A percentile compares a stretch with the other conserved stretches of the same genome.
These are phyloP conservation scores for Nakazawaea wyomingensis DNA, from an alignment of 805 yeast species.

Conservation along the genomic window DNA sequence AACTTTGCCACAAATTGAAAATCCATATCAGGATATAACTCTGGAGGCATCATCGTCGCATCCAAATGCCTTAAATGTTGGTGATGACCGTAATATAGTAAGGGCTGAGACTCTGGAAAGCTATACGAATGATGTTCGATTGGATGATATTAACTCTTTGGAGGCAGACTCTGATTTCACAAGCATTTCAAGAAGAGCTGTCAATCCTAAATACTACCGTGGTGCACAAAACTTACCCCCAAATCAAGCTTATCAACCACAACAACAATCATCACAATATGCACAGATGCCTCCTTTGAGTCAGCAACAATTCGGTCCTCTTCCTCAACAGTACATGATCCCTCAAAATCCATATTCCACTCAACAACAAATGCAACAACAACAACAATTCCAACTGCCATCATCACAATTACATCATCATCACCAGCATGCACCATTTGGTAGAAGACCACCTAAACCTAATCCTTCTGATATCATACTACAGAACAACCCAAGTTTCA, in stretches of 20 bases:
- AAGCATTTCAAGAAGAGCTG: conserved; percentile 72
- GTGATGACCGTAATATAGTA: conserved; percentile 15
- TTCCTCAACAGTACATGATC: conserved; percentile 13
- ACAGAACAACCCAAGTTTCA: conserved; percentile 46
- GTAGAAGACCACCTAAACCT: conserved; percentile 16
- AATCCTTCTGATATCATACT: conserved; percentile 37
- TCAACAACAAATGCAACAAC: conserved; percentile 15
- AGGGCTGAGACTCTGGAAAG: conserved; percentile 7
- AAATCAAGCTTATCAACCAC: conserved; percentile 11
- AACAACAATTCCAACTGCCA: conserved; percentile 21
- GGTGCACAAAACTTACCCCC: conserved; percentile 20
- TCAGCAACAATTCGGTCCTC: conserved; percentile 14
- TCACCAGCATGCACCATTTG: conserved; percentile 12
- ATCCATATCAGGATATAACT: conserved; percentile 11
- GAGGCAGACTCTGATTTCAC: conserved; percentile 61
- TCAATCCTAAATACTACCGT: conserved; percentile 51
- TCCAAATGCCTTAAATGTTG: not conserved
- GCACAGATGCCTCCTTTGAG: conserved; percentile 17
- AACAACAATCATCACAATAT: conserved; percentile 19
- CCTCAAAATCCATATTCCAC: conserved; percentile 19
- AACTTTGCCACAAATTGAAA: conserved; percentile 12
- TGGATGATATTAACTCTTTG: conserved; percentile 23
- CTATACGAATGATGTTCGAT: conserved; percentile 6
- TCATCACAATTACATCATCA: conserved; percentile 14
- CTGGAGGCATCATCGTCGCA: not conserved